These are phyloP conservation scores for Coelastrella sp. DNA, from an alignment of 139 green algal species.

Conservation along the genomic window DNA sequence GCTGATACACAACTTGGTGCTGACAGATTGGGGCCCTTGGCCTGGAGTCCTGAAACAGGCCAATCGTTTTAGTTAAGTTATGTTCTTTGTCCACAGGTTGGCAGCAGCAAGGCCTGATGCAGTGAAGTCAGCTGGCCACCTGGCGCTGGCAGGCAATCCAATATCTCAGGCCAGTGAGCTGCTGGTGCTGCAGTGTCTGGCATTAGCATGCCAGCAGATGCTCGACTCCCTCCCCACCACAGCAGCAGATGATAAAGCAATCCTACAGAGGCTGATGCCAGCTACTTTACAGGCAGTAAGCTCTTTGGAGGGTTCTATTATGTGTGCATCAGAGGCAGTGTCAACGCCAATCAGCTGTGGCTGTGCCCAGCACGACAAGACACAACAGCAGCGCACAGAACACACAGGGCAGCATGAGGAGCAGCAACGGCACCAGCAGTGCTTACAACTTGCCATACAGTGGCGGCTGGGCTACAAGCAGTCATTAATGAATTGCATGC, in stretches of 20 bases:
- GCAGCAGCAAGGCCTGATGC: constrained; percentile 28
- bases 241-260: not conserved
- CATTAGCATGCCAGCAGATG: constrained; percentile 22
- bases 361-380: not conserved
- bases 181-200: constrained; percentile 16
- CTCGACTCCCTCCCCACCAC: constrained; percentile 25
- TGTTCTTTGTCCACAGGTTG: not conserved
- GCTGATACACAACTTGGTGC: too few species aligned
- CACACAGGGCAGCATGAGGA: constrained; percentile 13
- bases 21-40: too few species aligned
- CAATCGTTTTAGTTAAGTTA: too few species aligned
- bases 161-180: constrained; percentile 49
- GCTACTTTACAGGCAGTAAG: not conserved
- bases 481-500: not conserved
- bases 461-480: constrained; percentile 47
- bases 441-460: constrained; percentile 4
- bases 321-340: too few species aligned
- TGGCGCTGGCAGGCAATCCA: constrained; percentile 28
- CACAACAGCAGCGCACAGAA: not conserved
- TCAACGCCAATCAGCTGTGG: not conserved
- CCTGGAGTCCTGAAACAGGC: not conserved
- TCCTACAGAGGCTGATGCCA: not conserved
- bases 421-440: not conserved
- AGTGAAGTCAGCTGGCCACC: constrained; percentile 24
- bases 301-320: not conserved